Conservation (phyloP, 441 rosid species). For the Gossypium schwendimanii region DNA sequence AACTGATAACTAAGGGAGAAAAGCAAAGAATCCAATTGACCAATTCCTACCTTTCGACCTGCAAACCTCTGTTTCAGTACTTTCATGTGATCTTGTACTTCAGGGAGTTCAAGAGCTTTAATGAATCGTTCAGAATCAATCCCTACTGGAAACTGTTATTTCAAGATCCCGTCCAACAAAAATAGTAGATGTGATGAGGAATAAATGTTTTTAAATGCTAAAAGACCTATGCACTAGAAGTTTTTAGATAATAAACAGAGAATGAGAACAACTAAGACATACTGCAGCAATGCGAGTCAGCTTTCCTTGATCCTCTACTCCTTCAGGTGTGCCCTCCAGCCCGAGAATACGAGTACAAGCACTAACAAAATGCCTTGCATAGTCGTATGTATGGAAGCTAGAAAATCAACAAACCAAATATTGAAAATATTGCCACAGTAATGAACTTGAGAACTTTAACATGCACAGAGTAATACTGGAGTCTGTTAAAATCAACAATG, state of each 20-base stretch:
- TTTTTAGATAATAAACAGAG: neutral
- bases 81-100: constrained; percentile 59
- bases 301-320: constrained; percentile 79
- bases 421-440: neutral
- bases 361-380: constrained; percentile 79
- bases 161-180: constrained; percentile 22
- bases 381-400: constrained; percentile 83
- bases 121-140: constrained; percentile 70
- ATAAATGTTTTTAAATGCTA: neutral
- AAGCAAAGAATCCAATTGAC: too few species aligned
- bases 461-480: neutral
- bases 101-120: constrained; percentile 51
- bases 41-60: constrained; percentile 50
- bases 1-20: too few species aligned
- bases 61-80: constrained; percentile 63
- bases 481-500: neutral
- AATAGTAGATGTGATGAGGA: neutral
- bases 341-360: constrained; percentile 83
- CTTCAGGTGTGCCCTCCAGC: constrained; percentile 81
- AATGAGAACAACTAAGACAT: constrained; percentile 18
- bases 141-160: constrained; percentile 73
- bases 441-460: neutral
- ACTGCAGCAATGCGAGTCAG: constrained; percentile 76
- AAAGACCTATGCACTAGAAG: neutral
- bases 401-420: constrained; percentile 6